Conservation (phyloP, 108 stramenopile species). For the Pseudonitzschia multiseries region DNA sequence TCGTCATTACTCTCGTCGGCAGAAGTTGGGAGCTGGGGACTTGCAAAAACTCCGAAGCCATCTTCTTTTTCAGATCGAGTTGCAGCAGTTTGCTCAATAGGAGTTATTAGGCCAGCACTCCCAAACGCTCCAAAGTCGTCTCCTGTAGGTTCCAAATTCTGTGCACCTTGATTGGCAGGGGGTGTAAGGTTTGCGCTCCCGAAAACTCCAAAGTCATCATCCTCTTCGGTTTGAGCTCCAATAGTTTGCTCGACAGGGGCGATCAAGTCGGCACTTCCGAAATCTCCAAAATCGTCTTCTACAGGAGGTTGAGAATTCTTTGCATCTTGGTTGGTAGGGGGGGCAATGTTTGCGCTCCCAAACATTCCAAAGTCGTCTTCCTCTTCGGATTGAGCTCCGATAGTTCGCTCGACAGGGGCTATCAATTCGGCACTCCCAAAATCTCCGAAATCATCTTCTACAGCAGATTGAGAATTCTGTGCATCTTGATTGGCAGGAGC, state of each 20-base stretch:
- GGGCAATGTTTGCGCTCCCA: background rate
- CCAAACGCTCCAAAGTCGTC: background rate
- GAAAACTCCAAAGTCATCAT: constrained; percentile 16
- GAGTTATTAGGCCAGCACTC: no score
- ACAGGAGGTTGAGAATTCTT: background rate
- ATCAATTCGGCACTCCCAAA: background rate
- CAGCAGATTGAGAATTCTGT: background rate
- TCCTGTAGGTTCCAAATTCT: background rate
- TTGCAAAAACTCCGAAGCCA: constrained; percentile 20
- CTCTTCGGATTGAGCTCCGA: background rate
- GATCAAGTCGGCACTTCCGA: background rate
- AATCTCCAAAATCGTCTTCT: background rate
- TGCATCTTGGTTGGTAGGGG: background rate
- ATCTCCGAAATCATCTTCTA: background rate
- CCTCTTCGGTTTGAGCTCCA: background rate
- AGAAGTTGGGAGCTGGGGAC: background rate
- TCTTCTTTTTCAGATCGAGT: background rate
- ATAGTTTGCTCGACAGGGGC: no score
- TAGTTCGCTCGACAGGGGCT: background rate
- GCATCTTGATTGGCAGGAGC: background rate
- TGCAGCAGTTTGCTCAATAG: background rate
- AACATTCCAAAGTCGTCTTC: constrained; percentile 21
- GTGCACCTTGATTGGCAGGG: background rate
- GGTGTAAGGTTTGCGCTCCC: background rate
- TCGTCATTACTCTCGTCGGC: background rate